phyloP scores from a whole-genome alignment of 371 early-diverging fungal species.

The Mortierella polycephala region DNA sequence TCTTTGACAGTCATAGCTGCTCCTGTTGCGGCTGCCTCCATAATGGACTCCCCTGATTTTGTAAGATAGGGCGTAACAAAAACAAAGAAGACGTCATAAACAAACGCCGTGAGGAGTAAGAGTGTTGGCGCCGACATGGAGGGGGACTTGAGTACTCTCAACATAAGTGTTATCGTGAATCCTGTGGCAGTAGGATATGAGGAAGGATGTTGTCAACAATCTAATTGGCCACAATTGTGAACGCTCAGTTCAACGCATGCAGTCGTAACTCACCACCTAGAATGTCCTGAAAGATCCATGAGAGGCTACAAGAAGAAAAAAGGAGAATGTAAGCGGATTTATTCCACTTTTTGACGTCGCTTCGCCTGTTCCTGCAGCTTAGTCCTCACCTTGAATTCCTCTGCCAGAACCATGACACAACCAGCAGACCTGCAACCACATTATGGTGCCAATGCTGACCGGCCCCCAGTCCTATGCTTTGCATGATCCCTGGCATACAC shows the following conservation, averaged over 20 bases:
- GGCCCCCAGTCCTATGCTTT: conserved; percentile 14
- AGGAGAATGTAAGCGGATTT: conserved; percentile 1
- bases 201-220: neutral
- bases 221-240: no score
- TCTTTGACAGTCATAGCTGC: conserved; percentile 53
- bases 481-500: conserved; percentile 35
- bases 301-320: conserved; percentile 13
- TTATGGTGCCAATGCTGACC: conserved; percentile 21
- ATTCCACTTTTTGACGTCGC: neutral
- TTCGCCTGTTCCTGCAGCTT: neutral
- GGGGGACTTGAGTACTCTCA: conserved; percentile 35
- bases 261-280: conserved; percentile 32
- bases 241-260: neutral
- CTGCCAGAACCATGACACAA: conserved; percentile 38
- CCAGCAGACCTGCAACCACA: conserved; percentile 23
- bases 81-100: conserved; percentile 55
- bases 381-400: conserved; percentile 30
- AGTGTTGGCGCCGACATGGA: conserved; percentile 49
- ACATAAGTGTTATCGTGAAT: conserved; percentile 44
- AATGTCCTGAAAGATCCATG: conserved; percentile 55
- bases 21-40: conserved; percentile 56
- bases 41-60: conserved; percentile 48
- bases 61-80: conserved; percentile 55
- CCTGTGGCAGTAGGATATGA: conserved; percentile 10
- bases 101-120: conserved; percentile 47